Evolutionary conservation across 257 asterid species (phyloP).

Genomic region (Lithospermum erythrorhizon): DNA sequence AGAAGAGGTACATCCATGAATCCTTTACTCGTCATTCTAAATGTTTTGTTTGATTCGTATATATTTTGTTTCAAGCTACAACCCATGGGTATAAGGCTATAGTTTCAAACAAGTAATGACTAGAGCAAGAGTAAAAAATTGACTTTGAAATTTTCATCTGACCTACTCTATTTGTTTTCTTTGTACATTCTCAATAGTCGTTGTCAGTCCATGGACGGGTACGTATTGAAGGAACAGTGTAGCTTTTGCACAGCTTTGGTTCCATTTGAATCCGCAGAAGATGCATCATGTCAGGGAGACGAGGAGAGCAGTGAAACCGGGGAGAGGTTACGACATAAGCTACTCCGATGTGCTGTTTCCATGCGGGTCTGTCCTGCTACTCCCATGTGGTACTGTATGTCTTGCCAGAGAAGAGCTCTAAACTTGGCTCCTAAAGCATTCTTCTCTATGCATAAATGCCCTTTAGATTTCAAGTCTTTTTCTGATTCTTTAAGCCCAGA

Average conservation of each 20-base stretch:
- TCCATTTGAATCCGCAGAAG: constrained; percentile 62
- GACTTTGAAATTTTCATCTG: not conserved
- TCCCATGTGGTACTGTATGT: constrained; percentile 69
- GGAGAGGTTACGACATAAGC: constrained; percentile 32
- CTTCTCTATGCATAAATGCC: constrained; percentile 36
- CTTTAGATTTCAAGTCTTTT: constrained; percentile 35
- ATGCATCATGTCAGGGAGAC: constrained; percentile 49
- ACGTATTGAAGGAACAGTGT: constrained; percentile 48
- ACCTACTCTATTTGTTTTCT: not conserved
- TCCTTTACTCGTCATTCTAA: not conserved
- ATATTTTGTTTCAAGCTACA: not conserved
- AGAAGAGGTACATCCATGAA: constrained; percentile 45
- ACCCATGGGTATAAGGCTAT: not conserved
- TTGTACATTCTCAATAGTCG: constrained; percentile 17
- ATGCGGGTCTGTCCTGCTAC: constrained; percentile 54
- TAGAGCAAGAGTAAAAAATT: not conserved
- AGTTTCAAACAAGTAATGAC: no score
- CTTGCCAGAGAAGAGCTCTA: constrained; percentile 50
- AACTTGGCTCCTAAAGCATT: constrained; percentile 40
- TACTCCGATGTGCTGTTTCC: constrained; percentile 53
- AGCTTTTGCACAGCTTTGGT: constrained; percentile 59
- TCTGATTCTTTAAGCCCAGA: constrained; percentile 16
- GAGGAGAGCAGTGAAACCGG: constrained; percentile 17
- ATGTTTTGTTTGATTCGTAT: not conserved
- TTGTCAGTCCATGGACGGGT: constrained; percentile 16